A percentile compares a stretch with the other conserved stretches of the same genome.
Evolutionary conservation across 2,329 filamentous ascomycete species (phyloP).

Genomic region (Pseudomassariella vexata): DNA sequence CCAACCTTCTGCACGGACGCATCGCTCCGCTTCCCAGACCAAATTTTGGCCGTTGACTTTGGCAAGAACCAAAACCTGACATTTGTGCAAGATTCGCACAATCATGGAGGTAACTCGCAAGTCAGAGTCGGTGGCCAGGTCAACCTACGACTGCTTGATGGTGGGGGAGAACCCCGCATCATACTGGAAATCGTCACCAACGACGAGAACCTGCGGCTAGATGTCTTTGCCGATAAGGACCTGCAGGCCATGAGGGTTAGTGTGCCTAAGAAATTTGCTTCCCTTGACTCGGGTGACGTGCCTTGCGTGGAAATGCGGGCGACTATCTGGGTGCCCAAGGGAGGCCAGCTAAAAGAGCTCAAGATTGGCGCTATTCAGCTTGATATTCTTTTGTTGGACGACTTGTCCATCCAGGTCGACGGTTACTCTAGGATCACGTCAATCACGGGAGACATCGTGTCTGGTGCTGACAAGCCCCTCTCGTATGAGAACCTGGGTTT

Average conservation of each 20-base stretch:
- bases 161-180: constrained; percentile 28
- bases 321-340: constrained; percentile 40
- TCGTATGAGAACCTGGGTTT: constrained; percentile 12
- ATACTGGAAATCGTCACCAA: constrained; percentile 41
- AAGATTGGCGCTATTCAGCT: constrained; percentile 26
- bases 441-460: constrained; percentile 31
- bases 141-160: constrained; percentile 31
- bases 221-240: constrained; percentile 24
- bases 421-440: constrained; percentile 29
- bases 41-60: constrained; percentile 29
- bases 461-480: constrained; percentile 22
- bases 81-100: constrained; percentile 31
- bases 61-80: constrained; percentile 26
- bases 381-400: constrained; percentile 33
- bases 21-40: constrained; percentile 21
- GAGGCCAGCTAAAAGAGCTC: constrained; percentile 31
- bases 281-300: constrained; percentile 14
- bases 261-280: constrained; percentile 29
- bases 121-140: constrained; percentile 40
- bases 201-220: constrained; percentile 31
- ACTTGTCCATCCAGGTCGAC: constrained; percentile 26
- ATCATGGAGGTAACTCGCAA: constrained; percentile 16
- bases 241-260: constrained; percentile 32
- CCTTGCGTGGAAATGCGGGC: constrained; percentile 44
- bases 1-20: constrained; percentile 16